Evolutionary conservation across 2,329 filamentous ascomycete species (phyloP).

Genomic region (Ceratocystis eucalypticola): DNA sequence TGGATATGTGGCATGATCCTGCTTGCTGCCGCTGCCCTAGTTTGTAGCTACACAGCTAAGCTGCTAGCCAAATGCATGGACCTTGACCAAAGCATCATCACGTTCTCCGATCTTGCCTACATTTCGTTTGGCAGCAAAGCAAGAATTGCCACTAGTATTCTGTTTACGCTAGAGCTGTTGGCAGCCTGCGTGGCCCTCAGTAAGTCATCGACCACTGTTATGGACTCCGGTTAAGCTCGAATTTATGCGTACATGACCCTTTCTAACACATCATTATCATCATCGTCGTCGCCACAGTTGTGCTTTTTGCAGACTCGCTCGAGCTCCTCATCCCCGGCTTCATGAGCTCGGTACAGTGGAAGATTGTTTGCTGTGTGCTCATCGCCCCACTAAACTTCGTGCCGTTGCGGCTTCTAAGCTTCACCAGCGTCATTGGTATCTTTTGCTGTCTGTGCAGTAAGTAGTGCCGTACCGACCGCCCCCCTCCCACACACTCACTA

Average conservation of each 20-base stretch:
- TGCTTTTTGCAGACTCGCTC: conserved; percentile 87
- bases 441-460: conserved; percentile 75
- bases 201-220: conserved; percentile 2
- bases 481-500: too few species aligned
- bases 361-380: conserved; percentile 65
- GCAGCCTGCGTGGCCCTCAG: conserved; percentile 72
- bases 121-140: conserved; percentile 77
- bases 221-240: neutral
- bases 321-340: conserved; percentile 61
- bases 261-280: neutral
- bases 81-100: conserved; percentile 71
- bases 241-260: neutral
- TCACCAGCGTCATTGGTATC: conserved; percentile 88
- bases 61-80: conserved; percentile 81
- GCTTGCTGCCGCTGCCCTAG: conserved; percentile 56
- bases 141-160: conserved; percentile 64
- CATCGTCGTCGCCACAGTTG: conserved; percentile 33
- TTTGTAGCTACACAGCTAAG: conserved; percentile 76
- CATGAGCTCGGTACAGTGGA: conserved; percentile 58
- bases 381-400: conserved; percentile 74
- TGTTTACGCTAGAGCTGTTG: conserved; percentile 79
- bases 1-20: conserved; percentile 74
- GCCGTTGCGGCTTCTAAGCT: conserved; percentile 69
- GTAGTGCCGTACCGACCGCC: conserved; percentile 28
- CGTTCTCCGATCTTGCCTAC: conserved; percentile 86